Evolutionary conservation across 257 asterid genomes (phyloP), one percentile per base, ranked within the genome.

Genomic region (Solanum phureja): DNA sequence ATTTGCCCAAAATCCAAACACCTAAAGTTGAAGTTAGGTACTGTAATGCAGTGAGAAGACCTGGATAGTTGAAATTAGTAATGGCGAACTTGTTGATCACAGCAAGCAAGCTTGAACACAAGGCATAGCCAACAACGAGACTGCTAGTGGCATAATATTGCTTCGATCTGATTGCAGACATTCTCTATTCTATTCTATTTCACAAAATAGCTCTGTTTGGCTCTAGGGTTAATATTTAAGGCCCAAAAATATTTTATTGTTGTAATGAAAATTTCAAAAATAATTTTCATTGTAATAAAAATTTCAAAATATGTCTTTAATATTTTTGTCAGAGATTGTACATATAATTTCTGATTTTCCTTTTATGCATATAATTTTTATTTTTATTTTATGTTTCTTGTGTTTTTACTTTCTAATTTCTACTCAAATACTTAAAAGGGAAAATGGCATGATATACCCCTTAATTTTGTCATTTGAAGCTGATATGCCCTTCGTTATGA

Each of bases 71-170:
- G 82, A 97, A 97, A 72, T 93, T 94, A 89, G 99, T 95, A 24
- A 97, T 96, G 86, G 98, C 98, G 79, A 97, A 95, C 88, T 95
- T 97, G 93, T 97, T 95, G 87, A 96, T 97, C 64, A 97, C 98
- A 5, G 99, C 97, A 7, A 96, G 98, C 86, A 97, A 92, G 90
- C 99, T 97, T 35, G 99, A 97, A 84, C 99, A 96, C 84, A 97
- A 92, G 23, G 99, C 99, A 84, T 97, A 97, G n/a, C 99, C 99
- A 11, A 96, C 85, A 58, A 97, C 95, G 73, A 95, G 91, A 89
- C 95, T 95, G 93, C 95, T 95, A 42, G 98, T 96, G 3, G 97
- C 92, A 64, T 94, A 94, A 90, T 90, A 87, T 81, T 92, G 98
- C 90, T 93, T 94, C 9, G 97, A 77, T 88, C 92, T 92, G 86